Percentiles rank a stretch among this genome's conserved stretches.
These are phyloP conservation scores for Phytophthora niederhauseri DNA, from an alignment of 352 stramenopile genomes.

Conservation along the genomic window DNA sequence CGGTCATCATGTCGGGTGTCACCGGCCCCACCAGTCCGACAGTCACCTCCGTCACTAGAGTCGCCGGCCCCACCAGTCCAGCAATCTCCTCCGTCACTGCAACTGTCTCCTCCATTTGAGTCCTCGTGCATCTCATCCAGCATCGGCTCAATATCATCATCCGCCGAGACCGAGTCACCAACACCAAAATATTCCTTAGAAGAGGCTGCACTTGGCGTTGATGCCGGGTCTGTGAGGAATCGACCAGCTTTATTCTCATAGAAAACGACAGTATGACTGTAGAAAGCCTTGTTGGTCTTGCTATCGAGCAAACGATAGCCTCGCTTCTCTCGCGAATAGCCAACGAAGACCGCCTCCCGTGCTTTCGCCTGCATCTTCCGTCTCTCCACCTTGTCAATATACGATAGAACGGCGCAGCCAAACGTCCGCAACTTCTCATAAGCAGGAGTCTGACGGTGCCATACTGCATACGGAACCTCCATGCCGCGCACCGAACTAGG, in stretches of 20 bases:
- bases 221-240: neutral
- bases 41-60: neutral
- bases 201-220: neutral
- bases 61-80: neutral
- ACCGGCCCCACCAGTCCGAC: neutral
- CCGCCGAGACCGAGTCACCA: neutral
- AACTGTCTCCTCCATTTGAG: neutral
- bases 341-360: neutral
- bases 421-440: conserved; percentile 7
- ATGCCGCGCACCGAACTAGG: conserved; percentile 11
- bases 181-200: neutral
- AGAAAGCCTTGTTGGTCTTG: neutral
- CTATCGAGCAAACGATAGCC: neutral
- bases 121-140: neutral
- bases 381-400: conserved; percentile 8
- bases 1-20: neutral
- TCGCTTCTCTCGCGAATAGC: neutral
- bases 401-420: conserved; percentile 10
- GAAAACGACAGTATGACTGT: neutral
- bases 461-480: conserved; percentile 19
- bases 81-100: neutral
- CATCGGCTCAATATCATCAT: neutral
- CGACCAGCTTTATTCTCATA: neutral
- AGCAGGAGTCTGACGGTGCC: conserved; percentile 6
- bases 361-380: neutral